Evolutionary conservation across 2,329 filamentous ascomycete species (phyloP).

Genomic region (Colletotrichum sansevieriae): DNA sequence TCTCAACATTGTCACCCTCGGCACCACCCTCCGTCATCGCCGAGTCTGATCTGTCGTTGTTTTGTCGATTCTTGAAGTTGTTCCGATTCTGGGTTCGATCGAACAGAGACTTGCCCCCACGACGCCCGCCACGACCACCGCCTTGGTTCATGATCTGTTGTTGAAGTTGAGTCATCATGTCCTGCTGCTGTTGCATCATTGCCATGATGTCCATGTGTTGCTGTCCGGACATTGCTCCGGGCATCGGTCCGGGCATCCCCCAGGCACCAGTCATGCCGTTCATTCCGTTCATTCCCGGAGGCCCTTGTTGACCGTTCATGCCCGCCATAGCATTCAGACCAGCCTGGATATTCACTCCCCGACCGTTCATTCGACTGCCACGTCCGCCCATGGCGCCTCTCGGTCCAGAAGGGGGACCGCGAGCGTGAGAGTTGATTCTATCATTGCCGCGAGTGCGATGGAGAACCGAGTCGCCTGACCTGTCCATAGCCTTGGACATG

Average conservation of each 20-base stretch:
- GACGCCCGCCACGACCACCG: constrained; percentile 60
- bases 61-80: constrained; percentile 64
- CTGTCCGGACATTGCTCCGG: constrained; percentile 54
- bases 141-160: constrained; percentile 68
- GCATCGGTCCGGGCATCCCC: constrained; percentile 47
- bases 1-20: constrained; percentile 74
- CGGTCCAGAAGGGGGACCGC: constrained; percentile 79
- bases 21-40: constrained; percentile 48
- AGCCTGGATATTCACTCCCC: constrained; percentile 62
- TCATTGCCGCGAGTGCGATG: constrained; percentile 84
- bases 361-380: constrained; percentile 65
- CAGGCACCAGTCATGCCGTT: constrained; percentile 58
- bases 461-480: constrained; percentile 78
- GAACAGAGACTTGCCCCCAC: constrained; percentile 74
- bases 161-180: no score
- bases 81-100: constrained; percentile 76
- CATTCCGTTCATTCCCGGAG: constrained; percentile 54
- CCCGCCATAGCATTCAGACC: constrained; percentile 59
- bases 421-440: constrained; percentile 83
- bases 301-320: constrained; percentile 50
- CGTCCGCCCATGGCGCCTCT: constrained; percentile 66
- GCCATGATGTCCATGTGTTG: constrained; percentile 71
- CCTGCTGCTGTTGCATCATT: constrained; percentile 81
- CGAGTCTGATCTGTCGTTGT: constrained; percentile 53
- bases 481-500: constrained; percentile 85